phyloP scores from a whole-genome alignment of 148 eudicot species.

The Rhododendron ovatum region DNA sequence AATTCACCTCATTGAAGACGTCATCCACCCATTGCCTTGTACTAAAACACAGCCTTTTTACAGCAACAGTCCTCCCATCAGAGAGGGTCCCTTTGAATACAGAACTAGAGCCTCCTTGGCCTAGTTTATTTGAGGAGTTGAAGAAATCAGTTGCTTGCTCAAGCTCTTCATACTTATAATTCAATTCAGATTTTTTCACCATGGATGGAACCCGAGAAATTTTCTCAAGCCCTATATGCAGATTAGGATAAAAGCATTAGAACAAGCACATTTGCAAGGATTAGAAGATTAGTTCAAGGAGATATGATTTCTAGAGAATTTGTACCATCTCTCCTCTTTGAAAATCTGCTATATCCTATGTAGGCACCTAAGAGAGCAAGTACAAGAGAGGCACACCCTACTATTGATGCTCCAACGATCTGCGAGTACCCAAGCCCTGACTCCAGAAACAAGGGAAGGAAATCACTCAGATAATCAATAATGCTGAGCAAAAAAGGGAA shows the following conservation, averaged over 20 bases:
- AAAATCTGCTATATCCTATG: conserved; percentile 1
- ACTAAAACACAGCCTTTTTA: conserved; percentile 54
- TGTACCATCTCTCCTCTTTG: not conserved
- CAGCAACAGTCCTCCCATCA: conserved; percentile 48
- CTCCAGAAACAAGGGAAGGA: not conserved
- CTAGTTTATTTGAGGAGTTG: conserved; percentile 3
- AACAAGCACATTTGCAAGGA: not conserved
- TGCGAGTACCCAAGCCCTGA: not conserved
- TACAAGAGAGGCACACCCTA: not conserved
- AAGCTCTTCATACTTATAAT: conserved; percentile 9
- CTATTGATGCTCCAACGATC: not conserved
- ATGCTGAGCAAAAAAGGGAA: not conserved
- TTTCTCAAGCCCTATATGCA: not conserved
- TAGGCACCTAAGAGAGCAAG: not conserved
- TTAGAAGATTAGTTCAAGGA: not conserved
- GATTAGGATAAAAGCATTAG: not conserved
- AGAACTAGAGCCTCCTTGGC: conserved; percentile 24
- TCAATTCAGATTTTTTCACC: not conserved
- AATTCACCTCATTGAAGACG: conserved; percentile 62
- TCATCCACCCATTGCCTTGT: conserved; percentile 62
- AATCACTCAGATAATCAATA: not conserved
- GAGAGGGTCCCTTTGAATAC: conserved; percentile 61
- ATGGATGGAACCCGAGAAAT: not conserved
- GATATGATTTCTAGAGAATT: not conserved
- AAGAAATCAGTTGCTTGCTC: conserved; percentile 11